Percentiles rank a stretch among this genome's conserved stretches.
Evolutionary conservation across 306 rosid species (phyloP).

Genomic region (Urtica urens): DNA sequence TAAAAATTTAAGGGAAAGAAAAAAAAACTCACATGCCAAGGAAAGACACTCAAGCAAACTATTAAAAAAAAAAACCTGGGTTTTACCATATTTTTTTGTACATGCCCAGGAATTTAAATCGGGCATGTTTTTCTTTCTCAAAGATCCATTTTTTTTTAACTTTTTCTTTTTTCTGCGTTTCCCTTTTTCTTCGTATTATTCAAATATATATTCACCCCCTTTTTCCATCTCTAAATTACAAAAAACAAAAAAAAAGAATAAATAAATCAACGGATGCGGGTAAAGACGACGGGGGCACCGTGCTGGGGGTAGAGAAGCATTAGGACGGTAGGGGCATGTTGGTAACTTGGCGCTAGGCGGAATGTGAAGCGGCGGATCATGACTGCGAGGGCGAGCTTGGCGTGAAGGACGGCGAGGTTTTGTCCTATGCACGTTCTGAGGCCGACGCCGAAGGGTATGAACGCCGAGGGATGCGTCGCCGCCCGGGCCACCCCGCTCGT

Average conservation of each 20-base stretch:
- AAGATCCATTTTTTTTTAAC: background rate
- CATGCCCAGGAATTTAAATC: background rate
- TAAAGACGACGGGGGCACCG: constrained; percentile 78
- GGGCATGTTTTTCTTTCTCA: constrained; percentile 2
- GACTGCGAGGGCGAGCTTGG: constrained; percentile 59
- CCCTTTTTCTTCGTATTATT: too few species aligned
- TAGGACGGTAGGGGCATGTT: constrained; percentile 89
- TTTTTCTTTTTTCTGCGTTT: background rate
- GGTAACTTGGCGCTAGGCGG: constrained; percentile 72
- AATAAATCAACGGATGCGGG: too few species aligned
- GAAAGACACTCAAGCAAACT: background rate
- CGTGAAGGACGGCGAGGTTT: constrained; percentile 69
- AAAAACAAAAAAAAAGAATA: too few species aligned
- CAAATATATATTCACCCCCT: too few species aligned
- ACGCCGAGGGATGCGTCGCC: constrained; percentile 55
- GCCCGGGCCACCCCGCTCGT: constrained; percentile 60
- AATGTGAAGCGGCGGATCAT: constrained; percentile 80
- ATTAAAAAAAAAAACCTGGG: constrained; percentile 9
- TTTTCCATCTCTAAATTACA: too few species aligned
- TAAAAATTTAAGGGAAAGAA: constrained; percentile 11
- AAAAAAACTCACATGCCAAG: constrained; percentile 30
- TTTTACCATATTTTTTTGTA: background rate
- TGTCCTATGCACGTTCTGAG: constrained; percentile 84
- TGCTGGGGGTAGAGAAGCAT: constrained; percentile 91
- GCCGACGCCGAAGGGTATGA: constrained; percentile 79